phyloP scores from a whole-genome alignment of 2,329 filamentous ascomycete species.

The Penicillium sp. region DNA sequence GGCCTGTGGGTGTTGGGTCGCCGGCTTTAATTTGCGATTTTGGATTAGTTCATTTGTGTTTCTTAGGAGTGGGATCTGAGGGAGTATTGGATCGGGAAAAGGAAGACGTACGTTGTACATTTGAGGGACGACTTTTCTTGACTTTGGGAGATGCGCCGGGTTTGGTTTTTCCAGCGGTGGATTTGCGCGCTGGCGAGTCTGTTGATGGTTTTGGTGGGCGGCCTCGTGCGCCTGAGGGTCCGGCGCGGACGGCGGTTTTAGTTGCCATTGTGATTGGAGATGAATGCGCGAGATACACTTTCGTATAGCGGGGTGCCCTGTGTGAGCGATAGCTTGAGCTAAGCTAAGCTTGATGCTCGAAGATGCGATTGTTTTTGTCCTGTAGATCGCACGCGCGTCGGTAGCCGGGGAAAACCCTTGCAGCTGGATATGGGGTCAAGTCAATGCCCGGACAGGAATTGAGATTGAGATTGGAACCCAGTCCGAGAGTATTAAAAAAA shows the following conservation, averaged over 20 bases:
- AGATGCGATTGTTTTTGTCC: not conserved
- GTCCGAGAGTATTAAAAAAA: not conserved
- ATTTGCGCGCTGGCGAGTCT: slow-evolving; percentile 23
- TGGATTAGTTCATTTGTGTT: not conserved
- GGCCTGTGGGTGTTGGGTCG: slow-evolving; percentile 66
- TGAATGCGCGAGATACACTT: not conserved
- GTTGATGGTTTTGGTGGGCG: not conserved
- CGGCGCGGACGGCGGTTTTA: slow-evolving; percentile 23
- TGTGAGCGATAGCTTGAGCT: slow-evolving; percentile 4
- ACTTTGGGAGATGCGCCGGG: not conserved
- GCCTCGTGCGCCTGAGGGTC: slow-evolving; percentile 9
- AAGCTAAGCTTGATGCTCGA: no score
- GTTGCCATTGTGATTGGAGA: slow-evolving; percentile 26
- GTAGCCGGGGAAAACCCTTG: not conserved
- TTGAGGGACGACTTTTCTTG: slow-evolving; percentile 26
- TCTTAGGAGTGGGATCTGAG: no score
- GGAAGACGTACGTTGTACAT: slow-evolving; percentile 38
- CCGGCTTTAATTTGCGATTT: slow-evolving; percentile 54
- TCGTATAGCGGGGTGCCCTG: slow-evolving; percentile 1
- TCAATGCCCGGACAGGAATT: not conserved
- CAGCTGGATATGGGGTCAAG: not conserved
- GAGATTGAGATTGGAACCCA: not conserved
- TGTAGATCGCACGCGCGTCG: not conserved
- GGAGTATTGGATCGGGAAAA: no score
- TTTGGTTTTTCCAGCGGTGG: slow-evolving; percentile 2